A percentile compares a stretch with the other conserved stretches of the same genome.
These are phyloP conservation scores for Botrytis galanthina DNA, from an alignment of 2,329 filamentous ascomycete genomes.

Conservation along the genomic window DNA sequence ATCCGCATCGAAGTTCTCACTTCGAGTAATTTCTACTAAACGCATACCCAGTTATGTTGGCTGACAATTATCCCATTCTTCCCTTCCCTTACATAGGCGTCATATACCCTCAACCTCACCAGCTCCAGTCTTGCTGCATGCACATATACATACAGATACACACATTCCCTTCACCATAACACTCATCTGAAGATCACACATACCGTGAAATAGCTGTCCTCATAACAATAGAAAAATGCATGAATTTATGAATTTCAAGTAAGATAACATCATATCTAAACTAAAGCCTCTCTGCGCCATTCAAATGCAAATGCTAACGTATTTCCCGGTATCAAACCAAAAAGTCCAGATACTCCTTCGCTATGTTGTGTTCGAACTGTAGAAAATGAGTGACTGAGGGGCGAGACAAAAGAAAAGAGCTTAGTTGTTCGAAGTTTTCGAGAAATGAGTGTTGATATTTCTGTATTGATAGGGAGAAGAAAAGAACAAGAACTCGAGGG, in stretches of 20 bases:
- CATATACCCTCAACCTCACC: not conserved
- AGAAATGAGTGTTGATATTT: not conserved
- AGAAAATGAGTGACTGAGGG: not conserved
- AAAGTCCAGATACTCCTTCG: not conserved
- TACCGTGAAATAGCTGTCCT: too few relatives aligned
- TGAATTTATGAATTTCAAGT: not conserved
- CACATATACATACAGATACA: not conserved
- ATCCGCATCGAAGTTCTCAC: too few relatives aligned
- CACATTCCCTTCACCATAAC: not conserved
- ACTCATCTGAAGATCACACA: too few relatives aligned
- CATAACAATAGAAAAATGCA: not conserved
- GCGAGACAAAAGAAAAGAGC: not conserved
- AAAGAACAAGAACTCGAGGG: not conserved
- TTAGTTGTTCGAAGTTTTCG: not conserved
- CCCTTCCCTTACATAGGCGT: not conserved
- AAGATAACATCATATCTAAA: not conserved
- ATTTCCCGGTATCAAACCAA: not conserved
- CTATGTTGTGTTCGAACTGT: not conserved
- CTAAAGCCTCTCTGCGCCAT: not conserved
- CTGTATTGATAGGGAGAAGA: not conserved
- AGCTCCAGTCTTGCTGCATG: not conserved
- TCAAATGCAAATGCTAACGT: not conserved
- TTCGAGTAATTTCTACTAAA: too few relatives aligned
- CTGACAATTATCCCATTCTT: not conserved
- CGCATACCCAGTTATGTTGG: too few relatives aligned